A percentile compares a stretch with the other conserved stretches of the same genome.
Conservation (phyloP, 176 grass and related monocot genomes). For the Phragmites australis region DNA sequence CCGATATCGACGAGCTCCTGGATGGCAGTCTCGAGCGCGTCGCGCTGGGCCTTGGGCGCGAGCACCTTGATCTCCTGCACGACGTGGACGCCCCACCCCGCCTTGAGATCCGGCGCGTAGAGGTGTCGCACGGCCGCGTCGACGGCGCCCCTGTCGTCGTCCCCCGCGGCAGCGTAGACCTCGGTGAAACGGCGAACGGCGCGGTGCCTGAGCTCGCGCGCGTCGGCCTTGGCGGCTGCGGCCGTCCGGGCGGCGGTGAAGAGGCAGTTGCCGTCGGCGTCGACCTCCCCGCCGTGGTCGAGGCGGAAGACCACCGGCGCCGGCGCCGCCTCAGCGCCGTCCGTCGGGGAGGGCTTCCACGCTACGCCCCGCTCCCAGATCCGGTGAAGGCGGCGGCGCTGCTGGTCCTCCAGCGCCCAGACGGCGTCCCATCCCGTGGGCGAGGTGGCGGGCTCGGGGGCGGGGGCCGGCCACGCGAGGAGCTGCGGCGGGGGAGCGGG, state of each 20-base stretch:
- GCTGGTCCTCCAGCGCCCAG: conserved; percentile 82
- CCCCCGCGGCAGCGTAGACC: conserved; percentile 46
- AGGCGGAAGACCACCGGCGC: conserved; percentile 59
- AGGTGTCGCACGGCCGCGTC: conserved; percentile 74
- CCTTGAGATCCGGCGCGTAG: conserved; percentile 85
- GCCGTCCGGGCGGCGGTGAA: conserved; percentile 76
- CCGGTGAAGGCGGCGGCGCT: conserved; percentile 68
- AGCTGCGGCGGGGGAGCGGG: conserved; percentile 37
- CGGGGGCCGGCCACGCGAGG: conserved; percentile 49
- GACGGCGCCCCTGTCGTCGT: conserved; percentile 28
- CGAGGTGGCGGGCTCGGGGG: not conserved
- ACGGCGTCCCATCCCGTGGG: conserved; percentile 60
- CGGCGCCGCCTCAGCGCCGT: not conserved
- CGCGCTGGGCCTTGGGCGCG: conserved; percentile 60
- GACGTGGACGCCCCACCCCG: conserved; percentile 90
- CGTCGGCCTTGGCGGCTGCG: conserved; percentile 53
- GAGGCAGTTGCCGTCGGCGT: conserved; percentile 92
- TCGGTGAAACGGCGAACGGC: conserved; percentile 56
- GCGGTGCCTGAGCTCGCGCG: conserved; percentile 72
- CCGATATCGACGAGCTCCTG: conserved; percentile 77
- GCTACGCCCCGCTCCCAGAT: conserved; percentile 87
- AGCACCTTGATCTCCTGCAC: conserved; percentile 96
- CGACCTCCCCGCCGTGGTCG: conserved; percentile 85
- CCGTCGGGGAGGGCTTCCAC: conserved; percentile 53
- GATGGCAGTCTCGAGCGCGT: conserved; percentile 59